These are phyloP conservation scores for Debaryomyces tyrocola DNA, from an alignment of 805 yeast genomes.

Conservation along the genomic window DNA sequence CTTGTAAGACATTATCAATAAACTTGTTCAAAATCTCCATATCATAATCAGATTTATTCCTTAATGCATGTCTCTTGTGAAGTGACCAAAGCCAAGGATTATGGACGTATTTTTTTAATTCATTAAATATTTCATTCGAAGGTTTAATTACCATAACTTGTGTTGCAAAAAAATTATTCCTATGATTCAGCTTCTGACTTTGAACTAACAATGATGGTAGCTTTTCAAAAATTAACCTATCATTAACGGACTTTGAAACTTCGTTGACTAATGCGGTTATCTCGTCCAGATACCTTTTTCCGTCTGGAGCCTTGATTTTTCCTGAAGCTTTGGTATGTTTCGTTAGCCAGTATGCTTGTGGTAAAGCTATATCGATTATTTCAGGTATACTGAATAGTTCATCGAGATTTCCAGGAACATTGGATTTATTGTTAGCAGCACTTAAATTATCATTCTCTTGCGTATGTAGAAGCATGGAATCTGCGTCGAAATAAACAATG, in stretches of 20 bases:
- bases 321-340: constrained; percentile 9
- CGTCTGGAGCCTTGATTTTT: constrained; percentile 13
- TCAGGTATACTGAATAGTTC: constrained; percentile 30
- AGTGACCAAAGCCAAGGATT: constrained; percentile 33
- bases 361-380: constrained; percentile 26
- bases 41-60: constrained; percentile 44
- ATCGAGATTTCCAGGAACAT: constrained; percentile 20
- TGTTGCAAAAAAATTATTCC: constrained; percentile 35
- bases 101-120: constrained; percentile 19
- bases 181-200: constrained; percentile 26
- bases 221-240: constrained; percentile 6
- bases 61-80: constrained; percentile 16
- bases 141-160: constrained; percentile 66
- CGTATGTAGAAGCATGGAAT: constrained; percentile 40
- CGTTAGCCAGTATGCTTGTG: constrained; percentile 38
- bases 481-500: constrained; percentile 59
- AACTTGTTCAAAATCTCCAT: constrained; percentile 52
- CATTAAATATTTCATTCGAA: constrained; percentile 22
- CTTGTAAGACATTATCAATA: constrained; percentile 22
- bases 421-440: background rate
- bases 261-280: constrained; percentile 13
- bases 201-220: constrained; percentile 21
- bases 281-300: constrained; percentile 8
- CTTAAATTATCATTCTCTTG: constrained; percentile 2
- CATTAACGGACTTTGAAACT: constrained; percentile 3